phyloP scores from a whole-genome alignment of 257 asterid genomes.

The Solanum clarkiae region DNA sequence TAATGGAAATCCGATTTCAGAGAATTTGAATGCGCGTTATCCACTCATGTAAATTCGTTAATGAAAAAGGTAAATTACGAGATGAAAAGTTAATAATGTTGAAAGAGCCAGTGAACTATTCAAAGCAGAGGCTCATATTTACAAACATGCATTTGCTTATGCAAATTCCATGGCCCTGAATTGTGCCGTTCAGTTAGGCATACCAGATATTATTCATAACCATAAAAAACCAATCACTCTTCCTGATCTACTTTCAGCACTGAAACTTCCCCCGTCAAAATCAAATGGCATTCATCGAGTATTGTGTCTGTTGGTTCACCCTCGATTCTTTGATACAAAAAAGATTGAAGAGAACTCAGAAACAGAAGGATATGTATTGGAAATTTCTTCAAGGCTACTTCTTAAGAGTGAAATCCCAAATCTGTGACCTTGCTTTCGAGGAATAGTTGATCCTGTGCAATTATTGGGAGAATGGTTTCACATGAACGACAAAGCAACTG shows the following conservation, averaged over 20 bases:
- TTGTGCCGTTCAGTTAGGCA: slow-evolving; percentile 7
- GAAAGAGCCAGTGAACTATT: slow-evolving; percentile 2
- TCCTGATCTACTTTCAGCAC: not conserved
- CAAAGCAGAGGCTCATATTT: slow-evolving; percentile 9
- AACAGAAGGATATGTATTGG: slow-evolving; percentile 1
- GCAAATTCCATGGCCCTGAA: slow-evolving; percentile 9
- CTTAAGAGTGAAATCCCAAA: not conserved
- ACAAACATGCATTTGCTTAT: not conserved
- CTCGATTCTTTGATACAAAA: not conserved
- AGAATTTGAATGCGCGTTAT: no score
- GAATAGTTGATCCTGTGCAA: not conserved
- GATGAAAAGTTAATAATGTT: not conserved
- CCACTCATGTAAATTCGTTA: not conserved
- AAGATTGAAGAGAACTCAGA: not conserved
- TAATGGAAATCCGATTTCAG: not conserved
- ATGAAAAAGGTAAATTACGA: not conserved
- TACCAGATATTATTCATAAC: slow-evolving; percentile 3
- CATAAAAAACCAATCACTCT: slow-evolving; percentile 13
- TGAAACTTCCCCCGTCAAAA: slow-evolving; percentile 1
- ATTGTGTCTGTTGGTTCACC: slow-evolving; percentile 3
- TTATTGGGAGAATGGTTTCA: slow-evolving; percentile 13
- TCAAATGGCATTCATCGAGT: not conserved
- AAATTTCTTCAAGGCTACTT: slow-evolving; percentile 2
- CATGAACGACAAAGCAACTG: not conserved
- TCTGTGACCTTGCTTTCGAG: not conserved